A percentile compares a stretch with the other conserved stretches of the same genome.
phyloP scores from a whole-genome alignment of 1,139 yeast species.

The Nadsonia starkeyi-henricii region DNA sequence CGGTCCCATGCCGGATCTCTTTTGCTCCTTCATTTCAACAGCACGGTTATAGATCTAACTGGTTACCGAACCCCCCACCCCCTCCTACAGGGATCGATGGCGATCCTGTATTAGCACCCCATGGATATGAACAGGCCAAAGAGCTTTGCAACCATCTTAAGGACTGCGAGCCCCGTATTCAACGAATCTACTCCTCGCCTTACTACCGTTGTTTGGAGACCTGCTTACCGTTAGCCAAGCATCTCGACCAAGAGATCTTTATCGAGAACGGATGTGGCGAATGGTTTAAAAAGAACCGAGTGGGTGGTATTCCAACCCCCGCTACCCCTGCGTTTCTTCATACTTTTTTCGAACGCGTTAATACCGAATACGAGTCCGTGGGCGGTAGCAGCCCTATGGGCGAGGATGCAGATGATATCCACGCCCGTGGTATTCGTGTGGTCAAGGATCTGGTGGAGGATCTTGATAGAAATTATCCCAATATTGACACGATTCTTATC shows the following conservation, averaged over 20 bases:
- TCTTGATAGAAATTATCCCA: slow-evolving; percentile 40
- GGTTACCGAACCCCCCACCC: slow-evolving; percentile 43
- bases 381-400: slow-evolving; percentile 48
- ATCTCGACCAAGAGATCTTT: slow-evolving; percentile 40
- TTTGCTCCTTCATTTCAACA: slow-evolving; percentile 10
- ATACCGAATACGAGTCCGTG: slow-evolving; percentile 29
- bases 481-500: slow-evolving; percentile 41
- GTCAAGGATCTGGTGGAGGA: slow-evolving; percentile 37
- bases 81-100: slow-evolving; percentile 78
- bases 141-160: slow-evolving; percentile 45
- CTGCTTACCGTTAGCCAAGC: slow-evolving; percentile 48
- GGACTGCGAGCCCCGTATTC: slow-evolving; percentile 35
- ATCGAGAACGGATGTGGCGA: slow-evolving; percentile 56
- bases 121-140: slow-evolving; percentile 67
- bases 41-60: slow-evolving; percentile 74
- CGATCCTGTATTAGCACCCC: slow-evolving; percentile 67
- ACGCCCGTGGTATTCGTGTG: slow-evolving; percentile 38
- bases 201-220: slow-evolving; percentile 86
- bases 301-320: slow-evolving; percentile 25
- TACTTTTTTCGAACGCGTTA: slow-evolving; percentile 35
- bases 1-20: no score
- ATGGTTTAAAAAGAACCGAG: slow-evolving; percentile 21
- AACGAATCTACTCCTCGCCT: slow-evolving; percentile 61
- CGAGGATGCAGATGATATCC: slow-evolving; percentile 51
- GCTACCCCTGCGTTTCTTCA: slow-evolving; percentile 37